Conservation (phyloP, 1,284 basidiomycete species). For the Athelia psychrophila region DNA sequence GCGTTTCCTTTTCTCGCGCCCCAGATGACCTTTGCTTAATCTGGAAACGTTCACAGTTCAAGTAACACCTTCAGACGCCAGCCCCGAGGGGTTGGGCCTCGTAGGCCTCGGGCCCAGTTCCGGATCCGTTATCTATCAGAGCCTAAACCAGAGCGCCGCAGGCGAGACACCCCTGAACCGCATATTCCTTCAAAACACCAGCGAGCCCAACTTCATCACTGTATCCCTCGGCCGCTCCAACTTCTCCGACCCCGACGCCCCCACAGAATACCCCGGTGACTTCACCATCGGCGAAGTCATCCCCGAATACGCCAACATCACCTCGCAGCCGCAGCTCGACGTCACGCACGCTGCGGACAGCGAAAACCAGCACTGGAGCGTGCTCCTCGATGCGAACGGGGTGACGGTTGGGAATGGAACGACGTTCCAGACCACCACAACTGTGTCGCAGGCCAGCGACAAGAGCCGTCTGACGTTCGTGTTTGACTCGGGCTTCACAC, state of each 20-base stretch:
- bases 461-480: neutral
- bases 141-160: neutral
- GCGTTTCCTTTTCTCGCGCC: neutral
- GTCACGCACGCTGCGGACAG: neutral
- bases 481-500: constrained; percentile 12
- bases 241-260: constrained; percentile 18
- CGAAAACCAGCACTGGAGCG: constrained; percentile 12
- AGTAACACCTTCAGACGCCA: constrained; percentile 6
- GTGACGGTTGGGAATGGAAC: constrained; percentile 14
- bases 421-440: constrained; percentile 4
- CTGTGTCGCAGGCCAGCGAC: neutral
- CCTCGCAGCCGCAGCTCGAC: constrained; percentile 8
- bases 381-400: constrained; percentile 5
- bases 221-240: constrained; percentile 9
- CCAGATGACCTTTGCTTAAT: neutral
- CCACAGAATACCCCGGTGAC: constrained; percentile 5
- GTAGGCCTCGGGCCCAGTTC: constrained; percentile 14
- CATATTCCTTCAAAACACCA: constrained; percentile 15
- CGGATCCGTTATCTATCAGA: constrained; percentile 7
- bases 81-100: constrained; percentile 14
- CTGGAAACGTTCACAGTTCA: neutral
- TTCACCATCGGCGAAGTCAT: constrained; percentile 15
- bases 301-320: constrained; percentile 6
- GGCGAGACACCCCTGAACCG: constrained; percentile 13
- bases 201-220: constrained; percentile 14